Evolutionary conservation across 2,329 filamentous ascomycete genomes (phyloP), one percentile per base, ranked within the genome.

Genomic region (Sarocladiaceae sp.): DNA sequence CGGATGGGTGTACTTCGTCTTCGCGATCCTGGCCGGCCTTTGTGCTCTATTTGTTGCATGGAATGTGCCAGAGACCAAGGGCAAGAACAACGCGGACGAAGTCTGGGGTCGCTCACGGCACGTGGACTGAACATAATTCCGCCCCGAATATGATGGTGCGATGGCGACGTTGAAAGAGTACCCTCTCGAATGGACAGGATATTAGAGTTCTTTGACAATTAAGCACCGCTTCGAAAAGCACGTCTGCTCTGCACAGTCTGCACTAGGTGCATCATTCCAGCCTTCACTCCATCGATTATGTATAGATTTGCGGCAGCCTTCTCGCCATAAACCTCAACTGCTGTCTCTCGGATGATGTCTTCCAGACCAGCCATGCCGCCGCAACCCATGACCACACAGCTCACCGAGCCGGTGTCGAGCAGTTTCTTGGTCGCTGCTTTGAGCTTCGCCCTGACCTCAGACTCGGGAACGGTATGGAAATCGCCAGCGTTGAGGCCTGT

Each of bases 1-100:
- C 3, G 90, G 91, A 2, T 86, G 83, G 69, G 85, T 93, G 0
- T 98, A 95, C 60, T 95, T 93, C 59, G 73, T 95, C n/a, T 98
- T 98, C 62, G 82, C 88, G 0, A 82, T 62, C 0, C 66, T 95
- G 48, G 89, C 88, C 0, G 69, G 72, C 1, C 54, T 84, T 2
- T 85, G 84, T 45, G 83, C 79, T 1, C 48, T 74, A 0, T 95
- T 96, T 60, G 82, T 96, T 19, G 70, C 70, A 7, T 77, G 72
- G 66, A 78, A 70, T 37, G 87, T 97, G 15, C 91, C 91, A 0
- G 91, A 97, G 68, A 95, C 90, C 0, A 88, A 82, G 56, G 90
- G 88, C 2, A 95, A 88, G 73, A 81, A 78, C 57, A 83, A 84
- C 56, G 81, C 78, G 0, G 88, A 95, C 56, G 90, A 95, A 59